Base-by-base conservation (phyloP, 345 rosid genomes). In the Pugionium dolabratum region DNA sequence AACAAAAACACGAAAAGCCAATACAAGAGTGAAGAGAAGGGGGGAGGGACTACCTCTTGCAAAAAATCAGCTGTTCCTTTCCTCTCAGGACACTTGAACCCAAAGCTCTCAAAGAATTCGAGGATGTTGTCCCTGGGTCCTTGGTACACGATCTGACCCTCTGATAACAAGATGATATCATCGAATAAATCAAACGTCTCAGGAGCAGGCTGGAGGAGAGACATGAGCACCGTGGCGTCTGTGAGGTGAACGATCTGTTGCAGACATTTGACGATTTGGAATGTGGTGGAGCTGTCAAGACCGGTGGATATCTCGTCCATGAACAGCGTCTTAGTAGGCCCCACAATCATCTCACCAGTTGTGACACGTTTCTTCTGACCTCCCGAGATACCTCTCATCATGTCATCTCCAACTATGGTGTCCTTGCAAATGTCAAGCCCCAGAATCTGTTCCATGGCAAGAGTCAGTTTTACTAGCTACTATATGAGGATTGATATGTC, bases 281-380 rank as follows among this genome's bases (percentile, higher is more conserved):
- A 85, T 27, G 88, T 81, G 2, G 96, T 89, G 26, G 94, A 84
- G 69, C 84, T 89, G 79, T 87, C 91, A 47, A 89, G 66, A 56
- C 96, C 91, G 6, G 77, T 85, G 44, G 94, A 81, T 59, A 89
- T 89, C 68, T 84, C 96, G 62, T 89, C 94, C 96, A 87, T 85
- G 67, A 90, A 84, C 1, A 90, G 79, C 43, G 84, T 87, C 77
- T 75, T 84, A 1, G 81, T 66, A 1, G 92, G 97, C 18, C 92
- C 95, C 5, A 87, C 61, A 10, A 90, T 80, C 88, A 87, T 84
- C 54, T 90, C 97, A 44, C 87, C 92, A 70, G 79, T 31, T 53
- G 74, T 70, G 52, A 34, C 63, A 64, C 62, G 72, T 61, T 51
- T 68, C 65, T 68, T 68, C 59, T 69, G 73, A 27, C 73, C 73